Conservation (phyloP, 2,329 filamentous ascomycete species). For the Phyllosticta paracitricarpa region DNA sequence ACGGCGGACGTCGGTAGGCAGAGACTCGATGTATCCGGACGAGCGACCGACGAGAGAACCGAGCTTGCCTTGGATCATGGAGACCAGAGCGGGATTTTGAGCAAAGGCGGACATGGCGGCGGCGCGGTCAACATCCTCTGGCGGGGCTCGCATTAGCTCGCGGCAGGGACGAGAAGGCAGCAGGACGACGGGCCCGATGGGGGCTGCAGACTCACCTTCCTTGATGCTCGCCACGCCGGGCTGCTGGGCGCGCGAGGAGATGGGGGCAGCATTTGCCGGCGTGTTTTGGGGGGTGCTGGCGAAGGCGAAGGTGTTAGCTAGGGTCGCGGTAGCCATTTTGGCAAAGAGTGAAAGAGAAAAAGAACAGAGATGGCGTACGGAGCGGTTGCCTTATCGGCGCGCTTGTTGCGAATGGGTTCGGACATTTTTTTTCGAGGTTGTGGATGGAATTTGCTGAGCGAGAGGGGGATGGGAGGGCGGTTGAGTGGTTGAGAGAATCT, state of each 20-base stretch:
- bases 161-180: constrained; percentile 11
- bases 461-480: constrained; percentile 13
- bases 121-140: constrained; percentile 84
- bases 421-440: constrained; percentile 41
- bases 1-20: constrained; percentile 78
- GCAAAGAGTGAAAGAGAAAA: not conserved
- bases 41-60: constrained; percentile 87
- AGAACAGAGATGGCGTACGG: constrained; percentile 44
- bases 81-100: constrained; percentile 86
- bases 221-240: constrained; percentile 91
- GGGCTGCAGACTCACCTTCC: constrained; percentile 60
- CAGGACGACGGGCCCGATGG: constrained; percentile 10
- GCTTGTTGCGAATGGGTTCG: constrained; percentile 59
- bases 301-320: constrained; percentile 12
- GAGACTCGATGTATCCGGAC: constrained; percentile 95
- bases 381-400: constrained; percentile 50
- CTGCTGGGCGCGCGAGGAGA: constrained; percentile 94
- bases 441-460: constrained; percentile 16
- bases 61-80: constrained; percentile 96
- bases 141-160: constrained; percentile 28
- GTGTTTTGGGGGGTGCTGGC: constrained; percentile 96
- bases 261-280: constrained; percentile 87
- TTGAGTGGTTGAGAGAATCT: constrained; percentile 14
- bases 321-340: constrained; percentile 4
- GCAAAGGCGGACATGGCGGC: constrained; percentile 88